phyloP scores from a whole-genome alignment of 306 rosid genomes.

The Vigna nakashimae region DNA sequence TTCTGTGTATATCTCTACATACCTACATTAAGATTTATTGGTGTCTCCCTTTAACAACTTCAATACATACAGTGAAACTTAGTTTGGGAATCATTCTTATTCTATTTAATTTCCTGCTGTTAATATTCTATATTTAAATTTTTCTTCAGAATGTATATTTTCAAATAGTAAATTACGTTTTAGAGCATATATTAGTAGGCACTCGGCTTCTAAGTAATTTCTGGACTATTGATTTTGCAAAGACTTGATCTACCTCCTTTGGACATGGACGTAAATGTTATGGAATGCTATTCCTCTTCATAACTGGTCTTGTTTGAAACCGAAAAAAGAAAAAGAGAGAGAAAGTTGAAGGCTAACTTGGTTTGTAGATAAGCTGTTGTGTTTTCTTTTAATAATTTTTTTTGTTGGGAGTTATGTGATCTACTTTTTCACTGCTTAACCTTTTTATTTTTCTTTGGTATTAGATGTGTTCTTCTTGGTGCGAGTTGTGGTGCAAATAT shows the following conservation, averaged over 20 bases:
- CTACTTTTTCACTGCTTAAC: slow-evolving; percentile 37
- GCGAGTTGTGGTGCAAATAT: slow-evolving; percentile 98
- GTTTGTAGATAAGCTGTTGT: slow-evolving; percentile 27
- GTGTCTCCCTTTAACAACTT: slow-evolving; percentile 3
- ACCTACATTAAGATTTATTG: not conserved
- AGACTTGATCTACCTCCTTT: not conserved
- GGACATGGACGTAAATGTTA: slow-evolving; percentile 10
- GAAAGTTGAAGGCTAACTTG: slow-evolving; percentile 3
- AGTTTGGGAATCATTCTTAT: slow-evolving; percentile 16
- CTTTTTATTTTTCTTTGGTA: slow-evolving; percentile 6
- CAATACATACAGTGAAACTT: slow-evolving; percentile 6
- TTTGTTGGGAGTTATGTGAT: not conserved
- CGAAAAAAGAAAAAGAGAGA: not conserved
- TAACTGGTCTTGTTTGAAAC: slow-evolving; percentile 19
- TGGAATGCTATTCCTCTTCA: slow-evolving; percentile 24
- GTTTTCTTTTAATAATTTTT: slow-evolving; percentile 2
- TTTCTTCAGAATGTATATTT: slow-evolving; percentile 8
- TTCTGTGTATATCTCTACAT: not conserved
- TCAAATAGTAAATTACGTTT: not conserved
- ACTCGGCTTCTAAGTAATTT: not conserved
- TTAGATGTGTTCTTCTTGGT: slow-evolving; percentile 95
- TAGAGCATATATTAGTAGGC: slow-evolving; percentile 15
- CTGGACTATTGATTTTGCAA: not conserved
- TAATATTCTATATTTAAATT: not conserved
- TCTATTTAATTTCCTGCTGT: slow-evolving; percentile 13